phyloP scores from a whole-genome alignment of 2,329 filamentous ascomycete species.

The Dendryphion nanum region DNA sequence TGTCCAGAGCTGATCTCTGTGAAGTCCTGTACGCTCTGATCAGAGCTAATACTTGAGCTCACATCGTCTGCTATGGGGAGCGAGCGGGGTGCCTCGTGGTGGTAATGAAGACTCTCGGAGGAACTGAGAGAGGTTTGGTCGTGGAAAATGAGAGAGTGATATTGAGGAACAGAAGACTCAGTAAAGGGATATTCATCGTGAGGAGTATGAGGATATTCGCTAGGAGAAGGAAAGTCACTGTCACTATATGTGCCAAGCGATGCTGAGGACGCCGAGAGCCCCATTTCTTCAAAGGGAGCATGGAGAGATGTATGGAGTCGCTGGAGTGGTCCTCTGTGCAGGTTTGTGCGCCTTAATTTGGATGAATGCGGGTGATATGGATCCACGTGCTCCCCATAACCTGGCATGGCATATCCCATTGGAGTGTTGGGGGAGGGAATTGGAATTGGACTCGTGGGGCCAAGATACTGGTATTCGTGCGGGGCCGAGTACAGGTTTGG shows the following conservation, averaged over 20 bases:
- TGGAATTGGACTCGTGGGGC: slow-evolving; percentile 41
- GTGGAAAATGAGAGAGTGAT: slow-evolving; percentile 31
- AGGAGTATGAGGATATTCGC: slow-evolving; percentile 48
- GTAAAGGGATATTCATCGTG: slow-evolving; percentile 43
- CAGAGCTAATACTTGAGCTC: slow-evolving; percentile 47
- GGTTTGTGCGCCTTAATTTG: slow-evolving; percentile 38
- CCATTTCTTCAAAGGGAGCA: slow-evolving; percentile 41
- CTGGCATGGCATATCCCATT: slow-evolving; percentile 39
- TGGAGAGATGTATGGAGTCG: slow-evolving; percentile 43
- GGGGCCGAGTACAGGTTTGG: slow-evolving; percentile 32
- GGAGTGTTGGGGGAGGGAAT: slow-evolving; percentile 36
- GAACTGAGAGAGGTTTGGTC: slow-evolving; percentile 38
- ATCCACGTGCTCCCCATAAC: slow-evolving; percentile 40
- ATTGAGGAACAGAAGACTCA: slow-evolving; percentile 40
- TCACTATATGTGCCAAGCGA: slow-evolving; percentile 49
- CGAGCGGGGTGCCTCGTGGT: slow-evolving; percentile 34
- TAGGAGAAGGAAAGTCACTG: slow-evolving; percentile 48
- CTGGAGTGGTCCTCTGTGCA: slow-evolving; percentile 42
- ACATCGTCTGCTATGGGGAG: slow-evolving; percentile 40
- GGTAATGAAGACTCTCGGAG: slow-evolving; percentile 36
- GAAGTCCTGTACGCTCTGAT: slow-evolving; percentile 46
- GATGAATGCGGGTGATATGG: slow-evolving; percentile 32
- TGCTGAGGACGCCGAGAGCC: slow-evolving; percentile 45
- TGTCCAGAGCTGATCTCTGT: slow-evolving; percentile 37
- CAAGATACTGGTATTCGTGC: slow-evolving; percentile 37